Evolutionary conservation across 192 early-diverging fungal genomes (phyloP), one percentile per base, ranked within the genome.

Genomic region (Linnemannia schmuckeri): DNA sequence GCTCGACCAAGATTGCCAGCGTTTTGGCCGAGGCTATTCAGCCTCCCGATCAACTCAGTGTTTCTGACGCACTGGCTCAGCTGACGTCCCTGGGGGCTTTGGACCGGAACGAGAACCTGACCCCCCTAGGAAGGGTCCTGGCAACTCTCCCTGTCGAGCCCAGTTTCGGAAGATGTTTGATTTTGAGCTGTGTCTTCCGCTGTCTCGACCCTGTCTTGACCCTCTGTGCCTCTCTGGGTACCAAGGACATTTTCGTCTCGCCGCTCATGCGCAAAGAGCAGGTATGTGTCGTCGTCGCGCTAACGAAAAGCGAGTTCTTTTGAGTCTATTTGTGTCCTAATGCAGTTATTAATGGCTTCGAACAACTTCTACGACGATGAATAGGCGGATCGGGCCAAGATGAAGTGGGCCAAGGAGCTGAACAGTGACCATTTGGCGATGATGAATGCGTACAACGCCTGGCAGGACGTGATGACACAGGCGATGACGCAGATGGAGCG

Each of bases 131-230:
- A 27, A 88, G 90, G 38, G 88, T 92, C n/a, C 78, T 95, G 33
- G 77, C 89, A 13, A 88, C 90, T 0, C 84, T 95, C 42, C 94
- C 94, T 9, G 89, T 94, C 17, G 94, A 95, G 72, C 94, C 94
- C 6, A 93, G 93, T 85, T 91, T 95, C 44, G 93, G 93, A n/a
- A 92, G 94, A 55, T 91, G 94, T 76, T 83, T 95, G 38, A 80
- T 95, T 10, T 69, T 93, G 37, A 93, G 91, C 20, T 91, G 91
- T 38, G 81, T 92, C 30, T 93, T 94, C 78, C 85, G 90, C 13
- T 94, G 93, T 70, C 70, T 95, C 41, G 94, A 95, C 79, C 94
- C 94, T 20, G 91, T 95, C 41, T 74, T 95, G 46, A 93, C 94
- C 2, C 81, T 91, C 15, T 94, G 93, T 4, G 92, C 91, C 10